These are phyloP conservation scores for Poronia punctata DNA, from an alignment of 495 filamentous ascomycete species.

Conservation along the genomic window DNA sequence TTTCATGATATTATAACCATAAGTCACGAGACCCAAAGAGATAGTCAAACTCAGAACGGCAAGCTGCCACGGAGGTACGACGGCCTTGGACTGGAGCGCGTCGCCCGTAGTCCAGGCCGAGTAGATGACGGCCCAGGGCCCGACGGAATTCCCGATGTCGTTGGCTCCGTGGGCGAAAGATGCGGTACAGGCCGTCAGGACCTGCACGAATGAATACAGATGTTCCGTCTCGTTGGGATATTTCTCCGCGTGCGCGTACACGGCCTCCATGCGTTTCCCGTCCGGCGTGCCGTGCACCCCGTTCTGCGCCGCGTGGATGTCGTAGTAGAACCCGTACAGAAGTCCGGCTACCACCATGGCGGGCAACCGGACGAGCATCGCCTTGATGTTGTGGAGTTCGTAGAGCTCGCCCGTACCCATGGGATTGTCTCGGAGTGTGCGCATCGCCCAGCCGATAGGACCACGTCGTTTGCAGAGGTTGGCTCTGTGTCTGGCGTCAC, in stretches of 20 bases:
- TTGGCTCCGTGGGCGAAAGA: slow-evolving; percentile 65
- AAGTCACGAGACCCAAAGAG: slow-evolving; percentile 52
- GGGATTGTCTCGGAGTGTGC: slow-evolving; percentile 59
- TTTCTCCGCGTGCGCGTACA: slow-evolving; percentile 51
- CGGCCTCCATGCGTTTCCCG: slow-evolving; percentile 54
- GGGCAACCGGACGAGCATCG: slow-evolving; percentile 51
- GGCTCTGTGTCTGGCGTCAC: slow-evolving; percentile 42
- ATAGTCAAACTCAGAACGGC: slow-evolving; percentile 47
- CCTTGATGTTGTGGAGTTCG: slow-evolving; percentile 57
- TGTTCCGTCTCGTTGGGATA: slow-evolving; percentile 62
- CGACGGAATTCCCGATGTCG: slow-evolving; percentile 61
- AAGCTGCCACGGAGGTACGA: slow-evolving; percentile 55
- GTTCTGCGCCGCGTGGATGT: slow-evolving; percentile 62
- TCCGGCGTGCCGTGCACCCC: slow-evolving; percentile 60
- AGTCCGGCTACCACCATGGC: slow-evolving; percentile 47
- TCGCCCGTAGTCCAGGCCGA: slow-evolving; percentile 49
- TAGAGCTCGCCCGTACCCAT: slow-evolving; percentile 61
- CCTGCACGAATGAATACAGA: slow-evolving; percentile 56
- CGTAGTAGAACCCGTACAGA: slow-evolving; percentile 64
- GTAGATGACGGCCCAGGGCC: slow-evolving; percentile 58
- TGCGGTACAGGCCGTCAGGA: slow-evolving; percentile 55
- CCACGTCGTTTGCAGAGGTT: slow-evolving; percentile 50
- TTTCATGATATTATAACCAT: slow-evolving; percentile 67
- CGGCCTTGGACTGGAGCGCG: slow-evolving; percentile 36
- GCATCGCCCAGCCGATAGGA: slow-evolving; percentile 67